Base-by-base conservation (phyloP, 768 basidiomycete species). In the Termitomyces sp. region DNA sequence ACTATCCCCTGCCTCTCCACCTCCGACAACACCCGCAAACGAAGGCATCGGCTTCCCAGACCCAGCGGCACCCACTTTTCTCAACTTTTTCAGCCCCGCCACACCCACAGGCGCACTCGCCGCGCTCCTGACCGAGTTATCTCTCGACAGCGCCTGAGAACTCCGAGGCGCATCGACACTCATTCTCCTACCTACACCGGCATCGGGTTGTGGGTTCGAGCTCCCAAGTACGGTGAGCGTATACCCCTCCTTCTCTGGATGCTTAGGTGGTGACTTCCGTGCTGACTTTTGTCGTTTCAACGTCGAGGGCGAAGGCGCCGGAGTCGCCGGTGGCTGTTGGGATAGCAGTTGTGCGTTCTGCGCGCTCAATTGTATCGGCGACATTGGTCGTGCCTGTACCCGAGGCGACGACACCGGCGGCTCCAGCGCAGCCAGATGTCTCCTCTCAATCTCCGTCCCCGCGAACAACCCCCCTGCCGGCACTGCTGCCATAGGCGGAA, bases 31-130 rank as follows among this genome's bases (percentile, higher is more conserved):
- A 65, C 32, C 44, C 60, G 45, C 69, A 69, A 24, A 83, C 66
- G 44, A 87, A 81, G 54, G 74, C 78, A 62, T 87, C 85, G 9
- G 26, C 22, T 28, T 45, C 49, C 41, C 55, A 7, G 9, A 6
- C 51, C 32, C 28, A 62, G 60, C 47, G 42, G 56, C 42, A 57
- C 50, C 38, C 60, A 51, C 51, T 64, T 57, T 35, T 65, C 63
- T 32, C 64, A 21, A 17, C 30, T 43, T 52, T 24, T 52, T 32
- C 56, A 45, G 48, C 44, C 37, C 44, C 42, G 48, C 35, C 19
- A 44, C 45, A 12, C 17, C 19, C n/a, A 61, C 45, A 11, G 68
- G 67, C 0, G 70, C 67, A 55, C 67, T 70, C 11, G 65, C 62
- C 8, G 71, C 64, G 52, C 70, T 72, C 28, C 47, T 44, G 14